Conservation (phyloP, 306 rosid genomes). For the Ziziphus jujuba region DNA sequence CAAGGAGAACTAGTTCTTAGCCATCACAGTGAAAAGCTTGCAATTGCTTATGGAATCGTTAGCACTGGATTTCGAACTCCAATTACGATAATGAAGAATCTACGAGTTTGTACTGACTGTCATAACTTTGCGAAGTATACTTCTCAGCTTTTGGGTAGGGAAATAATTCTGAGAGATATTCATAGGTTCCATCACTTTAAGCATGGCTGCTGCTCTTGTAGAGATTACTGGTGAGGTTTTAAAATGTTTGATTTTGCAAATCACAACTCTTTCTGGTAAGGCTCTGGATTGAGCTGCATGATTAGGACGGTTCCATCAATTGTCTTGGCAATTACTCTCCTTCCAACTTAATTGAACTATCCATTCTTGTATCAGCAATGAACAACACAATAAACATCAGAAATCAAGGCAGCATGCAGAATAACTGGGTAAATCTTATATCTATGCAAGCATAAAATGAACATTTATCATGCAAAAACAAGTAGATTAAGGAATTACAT, state of each 20-base stretch:
- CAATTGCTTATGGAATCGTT: slow-evolving; percentile 56
- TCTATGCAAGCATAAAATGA: too few species aligned
- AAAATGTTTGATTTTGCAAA: not conserved
- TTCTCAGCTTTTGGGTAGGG: slow-evolving; percentile 64
- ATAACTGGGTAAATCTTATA: too few species aligned
- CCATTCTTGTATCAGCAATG: too few species aligned
- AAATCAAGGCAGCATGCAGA: too few species aligned
- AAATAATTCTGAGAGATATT: slow-evolving; percentile 66
- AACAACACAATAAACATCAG: too few species aligned
- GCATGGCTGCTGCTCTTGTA: slow-evolving; percentile 66
- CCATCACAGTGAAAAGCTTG: slow-evolving; percentile 82
- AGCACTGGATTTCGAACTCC: slow-evolving; percentile 45
- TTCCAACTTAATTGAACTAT: too few species aligned
- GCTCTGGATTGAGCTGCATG: too few species aligned
- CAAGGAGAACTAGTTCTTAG: slow-evolving; percentile 63
- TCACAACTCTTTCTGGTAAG: not conserved
- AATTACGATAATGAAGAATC: slow-evolving; percentile 70
- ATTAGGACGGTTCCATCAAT: too few species aligned
- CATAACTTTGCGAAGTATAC: slow-evolving; percentile 69
- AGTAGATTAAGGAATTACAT: too few species aligned
- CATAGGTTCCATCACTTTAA: slow-evolving; percentile 71
- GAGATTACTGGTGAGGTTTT: slow-evolving; percentile 69
- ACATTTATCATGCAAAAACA: too few species aligned
- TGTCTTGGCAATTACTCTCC: too few species aligned
- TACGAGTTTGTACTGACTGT: slow-evolving; percentile 64